Evolutionary conservation across 345 rosid species (phyloP).

Genomic region (Corchorus olitorius): DNA sequence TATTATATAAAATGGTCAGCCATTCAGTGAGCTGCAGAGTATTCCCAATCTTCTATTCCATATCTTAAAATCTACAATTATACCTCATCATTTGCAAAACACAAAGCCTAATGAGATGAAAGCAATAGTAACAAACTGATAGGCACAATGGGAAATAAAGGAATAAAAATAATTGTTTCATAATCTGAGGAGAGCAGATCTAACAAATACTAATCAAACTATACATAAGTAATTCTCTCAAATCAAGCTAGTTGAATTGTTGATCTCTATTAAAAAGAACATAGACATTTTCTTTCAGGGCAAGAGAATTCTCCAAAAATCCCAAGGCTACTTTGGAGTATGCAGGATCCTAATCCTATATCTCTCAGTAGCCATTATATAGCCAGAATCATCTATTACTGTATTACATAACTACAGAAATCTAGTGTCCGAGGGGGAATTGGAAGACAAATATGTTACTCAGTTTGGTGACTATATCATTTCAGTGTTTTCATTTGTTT

Average conservation of each 20-base stretch:
- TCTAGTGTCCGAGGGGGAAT: not conserved
- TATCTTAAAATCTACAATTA: too few species aligned
- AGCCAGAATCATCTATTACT: not conserved
- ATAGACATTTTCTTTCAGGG: not conserved
- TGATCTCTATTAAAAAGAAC: not conserved
- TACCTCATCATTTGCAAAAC: too few species aligned
- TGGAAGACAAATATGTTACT: not conserved
- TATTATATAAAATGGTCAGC: too few species aligned
- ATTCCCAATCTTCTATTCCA: too few species aligned
- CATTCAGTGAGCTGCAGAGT: too few species aligned
- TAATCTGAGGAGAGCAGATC: not conserved
- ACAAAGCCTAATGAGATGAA: too few species aligned
- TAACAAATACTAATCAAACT: not conserved
- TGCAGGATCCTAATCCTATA: not conserved
- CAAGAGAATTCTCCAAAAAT: not conserved
- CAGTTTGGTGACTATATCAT: not conserved
- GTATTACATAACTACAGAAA: not conserved
- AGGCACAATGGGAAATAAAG: too few species aligned
- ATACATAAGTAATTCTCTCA: not conserved
- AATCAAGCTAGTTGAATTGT: not conserved
- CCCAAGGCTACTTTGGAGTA: not conserved
- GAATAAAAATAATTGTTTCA: too few species aligned
- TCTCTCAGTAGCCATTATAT: not conserved
- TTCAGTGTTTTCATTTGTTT: too few species aligned
- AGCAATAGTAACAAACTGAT: too few species aligned